Evolutionary conservation across 768 basidiomycete genomes (phyloP).

Genomic region (Lentinus brumalis): DNA sequence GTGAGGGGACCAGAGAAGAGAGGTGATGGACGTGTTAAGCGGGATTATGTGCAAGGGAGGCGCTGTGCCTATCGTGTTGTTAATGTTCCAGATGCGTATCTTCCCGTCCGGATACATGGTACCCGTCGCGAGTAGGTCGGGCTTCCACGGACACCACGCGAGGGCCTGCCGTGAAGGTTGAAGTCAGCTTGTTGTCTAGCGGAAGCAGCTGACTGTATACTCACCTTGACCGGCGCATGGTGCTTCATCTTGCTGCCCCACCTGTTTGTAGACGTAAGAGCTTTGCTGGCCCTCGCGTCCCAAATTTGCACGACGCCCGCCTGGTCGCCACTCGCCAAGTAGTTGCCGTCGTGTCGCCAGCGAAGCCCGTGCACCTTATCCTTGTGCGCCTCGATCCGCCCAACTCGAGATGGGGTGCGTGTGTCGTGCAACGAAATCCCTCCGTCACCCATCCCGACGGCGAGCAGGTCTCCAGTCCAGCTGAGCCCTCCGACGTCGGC

Average conservation of each 20-base stretch:
- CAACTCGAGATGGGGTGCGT: conserved; percentile 33
- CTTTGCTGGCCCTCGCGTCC: conserved; percentile 40
- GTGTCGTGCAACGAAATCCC: conserved; percentile 40
- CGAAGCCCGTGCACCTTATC: conserved; percentile 43
- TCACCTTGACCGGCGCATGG: conserved; percentile 46
- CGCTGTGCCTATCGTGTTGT: conserved; percentile 46
- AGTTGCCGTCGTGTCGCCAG: conserved; percentile 42
- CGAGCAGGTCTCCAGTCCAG: conserved; percentile 40
- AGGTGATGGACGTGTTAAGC: conserved; percentile 56
- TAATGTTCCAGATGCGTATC: conserved; percentile 55
- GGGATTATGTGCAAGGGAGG: conserved; percentile 49
- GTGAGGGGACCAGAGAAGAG: conserved; percentile 61
- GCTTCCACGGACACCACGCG: conserved; percentile 77
- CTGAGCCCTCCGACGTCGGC: conserved; percentile 41
- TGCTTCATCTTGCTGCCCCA: conserved; percentile 45
- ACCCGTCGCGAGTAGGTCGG: conserved; percentile 65
- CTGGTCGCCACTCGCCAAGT: conserved; percentile 44
- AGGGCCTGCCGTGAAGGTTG: conserved; percentile 48
- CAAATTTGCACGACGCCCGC: conserved; percentile 45
- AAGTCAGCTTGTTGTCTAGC: neutral
- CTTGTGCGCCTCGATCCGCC: conserved; percentile 34
- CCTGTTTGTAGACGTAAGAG: conserved; percentile 34
- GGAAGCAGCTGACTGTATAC: neutral
- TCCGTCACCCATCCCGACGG: conserved; percentile 43
- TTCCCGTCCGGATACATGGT: conserved; percentile 64